A percentile compares a stretch with the other conserved stretches of the same genome.
phyloP scores from a whole-genome alignment of 805 yeast genomes.

The Monosporozyma yasuniensis region DNA sequence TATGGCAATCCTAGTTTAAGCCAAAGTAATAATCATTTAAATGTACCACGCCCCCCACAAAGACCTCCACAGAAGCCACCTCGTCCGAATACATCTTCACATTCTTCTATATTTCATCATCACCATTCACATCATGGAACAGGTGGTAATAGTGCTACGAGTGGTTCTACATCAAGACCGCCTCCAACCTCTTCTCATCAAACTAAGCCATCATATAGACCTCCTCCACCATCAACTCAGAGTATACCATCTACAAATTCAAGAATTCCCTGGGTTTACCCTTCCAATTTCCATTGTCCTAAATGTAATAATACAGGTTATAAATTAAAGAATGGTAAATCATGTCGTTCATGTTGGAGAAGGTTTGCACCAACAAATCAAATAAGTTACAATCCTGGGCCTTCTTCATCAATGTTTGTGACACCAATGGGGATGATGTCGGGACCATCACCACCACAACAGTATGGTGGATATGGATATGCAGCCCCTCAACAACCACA shows the following conservation, averaged over 20 bases:
- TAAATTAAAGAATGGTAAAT: conserved; percentile 47
- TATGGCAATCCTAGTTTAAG: conserved; percentile 5
- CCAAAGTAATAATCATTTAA: not conserved
- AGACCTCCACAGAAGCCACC: conserved; percentile 3
- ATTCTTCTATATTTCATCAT: not conserved
- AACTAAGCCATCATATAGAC: conserved; percentile 5
- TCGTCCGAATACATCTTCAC: not conserved
- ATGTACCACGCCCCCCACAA: conserved; percentile 5
- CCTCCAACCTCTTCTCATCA: conserved; percentile 6
- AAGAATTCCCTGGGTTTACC: conserved; percentile 56
- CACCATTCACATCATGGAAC: conserved; percentile 1
- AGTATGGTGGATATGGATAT: not conserved
- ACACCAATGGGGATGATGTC: not conserved
- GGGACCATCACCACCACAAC: not conserved
- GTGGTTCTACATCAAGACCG: conserved; percentile 2
- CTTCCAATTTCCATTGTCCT: conserved; percentile 48
- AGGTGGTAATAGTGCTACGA: too few relatives aligned
- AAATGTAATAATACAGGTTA: conserved; percentile 72
- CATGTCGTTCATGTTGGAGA: conserved; percentile 66
- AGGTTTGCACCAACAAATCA: conserved; percentile 39
- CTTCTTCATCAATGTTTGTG: not conserved
- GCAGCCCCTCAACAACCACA: conserved; percentile 20
- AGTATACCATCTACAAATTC: not conserved
- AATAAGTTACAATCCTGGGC: not conserved
- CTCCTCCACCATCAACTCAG: not conserved